Base-by-base conservation (phyloP, 73 alveolate species). In the Durusdinium trenchii region DNA sequence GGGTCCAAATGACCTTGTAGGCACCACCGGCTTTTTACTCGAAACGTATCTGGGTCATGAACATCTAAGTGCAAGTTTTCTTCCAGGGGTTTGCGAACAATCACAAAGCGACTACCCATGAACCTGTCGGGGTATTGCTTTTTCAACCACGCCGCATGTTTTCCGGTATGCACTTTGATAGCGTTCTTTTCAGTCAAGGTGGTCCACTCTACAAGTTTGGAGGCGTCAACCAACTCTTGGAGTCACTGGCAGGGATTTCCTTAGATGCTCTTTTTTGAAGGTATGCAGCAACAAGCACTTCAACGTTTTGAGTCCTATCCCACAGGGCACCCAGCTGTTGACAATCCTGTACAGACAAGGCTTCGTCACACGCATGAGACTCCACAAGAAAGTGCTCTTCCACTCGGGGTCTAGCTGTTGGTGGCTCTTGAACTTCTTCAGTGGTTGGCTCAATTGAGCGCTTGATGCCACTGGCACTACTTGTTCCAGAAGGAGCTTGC, bases 1-100 rank as follows among this genome's bases (percentile, higher is more conserved):
- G 94, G 94, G 12, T 83, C 94, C 36, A 50, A 20, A 47, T 81
- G 64, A 3, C 91, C 91, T 26, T 81, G 91, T 2, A 81, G 67
- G 30, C 91, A 81, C 35, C 61, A 61, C 32, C 94, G 75, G 32
- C 52, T 40, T 32, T 83, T 83, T 9, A 83, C 76, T 9, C 94
- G 73, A 26, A 35, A 57, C 14, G 36, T 28, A 4, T 47, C 36
- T 0, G 30, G 47, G n/a, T 82, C 92, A 16, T 47, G 38, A 0
- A 23, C 35, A 5, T 67, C 81, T 1, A 26, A 26, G 9, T 16
- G 81, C 3, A 1, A 28, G 51, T 35, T 50, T 12, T 82, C 93
- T 30, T 47, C 94, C 23, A 47, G 32, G 36, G 64, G 52, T 42
- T 83, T 83, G 5, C 42, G 47, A 18, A 48, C 42, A 16, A 83